Evolutionary conservation across 805 yeast genomes (phyloP).

Genomic region (Teunomyces pallodes): DNA sequence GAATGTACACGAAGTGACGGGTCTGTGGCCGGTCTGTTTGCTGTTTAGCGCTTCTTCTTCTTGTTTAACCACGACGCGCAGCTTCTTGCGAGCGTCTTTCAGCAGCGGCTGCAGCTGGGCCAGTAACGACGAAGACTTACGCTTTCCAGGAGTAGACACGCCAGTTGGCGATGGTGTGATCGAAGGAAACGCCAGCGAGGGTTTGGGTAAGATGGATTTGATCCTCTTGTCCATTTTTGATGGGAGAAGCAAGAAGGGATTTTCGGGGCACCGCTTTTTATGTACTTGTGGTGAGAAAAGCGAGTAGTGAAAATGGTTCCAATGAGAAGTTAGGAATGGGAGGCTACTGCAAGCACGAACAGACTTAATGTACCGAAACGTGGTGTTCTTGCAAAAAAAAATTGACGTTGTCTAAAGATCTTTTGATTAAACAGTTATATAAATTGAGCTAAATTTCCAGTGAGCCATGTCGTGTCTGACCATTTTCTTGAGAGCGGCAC

Average conservation of each 20-base stretch:
- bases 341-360: too few relatives aligned
- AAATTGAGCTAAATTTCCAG: neutral
- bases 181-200: neutral
- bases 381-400: too few relatives aligned
- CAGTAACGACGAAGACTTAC: neutral
- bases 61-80: neutral
- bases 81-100: constrained; percentile 5
- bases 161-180: neutral
- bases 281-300: neutral
- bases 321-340: too few relatives aligned
- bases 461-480: constrained; percentile 2
- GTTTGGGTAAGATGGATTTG: constrained; percentile 42
- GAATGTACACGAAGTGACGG: constrained; percentile 90
- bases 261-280: constrained; percentile 11
- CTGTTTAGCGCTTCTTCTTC: constrained; percentile 1
- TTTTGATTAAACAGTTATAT: too few relatives aligned
- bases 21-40: constrained; percentile 58
- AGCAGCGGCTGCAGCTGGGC: constrained; percentile 4
- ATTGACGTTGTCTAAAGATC: too few relatives aligned
- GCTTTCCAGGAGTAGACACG: neutral
- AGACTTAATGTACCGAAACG: too few relatives aligned
- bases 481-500: neutral
- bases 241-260: neutral
- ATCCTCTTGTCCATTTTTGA: constrained; percentile 35
- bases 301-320: too few relatives aligned